phyloP scores from a whole-genome alignment of 73 alveolate species.

The Blepharisma japonicum region DNA sequence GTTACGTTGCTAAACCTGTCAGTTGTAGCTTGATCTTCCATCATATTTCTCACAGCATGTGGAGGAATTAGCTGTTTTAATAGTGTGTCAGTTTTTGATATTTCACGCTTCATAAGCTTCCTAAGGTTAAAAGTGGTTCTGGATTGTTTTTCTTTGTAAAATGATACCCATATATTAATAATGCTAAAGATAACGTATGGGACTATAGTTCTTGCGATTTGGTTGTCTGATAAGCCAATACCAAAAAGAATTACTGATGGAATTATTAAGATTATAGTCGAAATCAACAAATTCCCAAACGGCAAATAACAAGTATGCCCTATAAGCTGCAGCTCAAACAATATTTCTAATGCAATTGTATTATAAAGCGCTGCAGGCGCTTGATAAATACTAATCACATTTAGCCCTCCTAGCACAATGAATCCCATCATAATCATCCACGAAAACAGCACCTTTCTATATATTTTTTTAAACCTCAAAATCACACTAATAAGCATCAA shows the following conservation, averaged over 20 bases:
- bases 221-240: no score
- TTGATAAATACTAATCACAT: no score
- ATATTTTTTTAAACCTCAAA: no score
- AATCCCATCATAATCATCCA: no score
- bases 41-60: slow-evolving; percentile 47
- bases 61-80: slow-evolving; percentile 60
- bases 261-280: not conserved
- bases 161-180: slow-evolving; percentile 1
- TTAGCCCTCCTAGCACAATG: no score
- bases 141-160: slow-evolving; percentile 8
- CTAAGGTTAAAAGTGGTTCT: slow-evolving; percentile 8
- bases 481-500: no score
- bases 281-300: not conserved
- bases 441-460: no score
- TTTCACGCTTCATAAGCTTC: slow-evolving; percentile 25
- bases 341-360: no score
- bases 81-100: slow-evolving; percentile 55
- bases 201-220: no score
- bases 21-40: slow-evolving; percentile 30
- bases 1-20: slow-evolving; percentile 89
- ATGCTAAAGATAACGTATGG: not conserved
- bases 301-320: not conserved
- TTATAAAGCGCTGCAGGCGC: no score
- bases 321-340: no score
- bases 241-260: no score